Percentiles rank a stretch among this genome's conserved stretches.
These are phyloP conservation scores for Xylariaceae sp. DNA, from an alignment of 2,329 filamentous ascomycete genomes.

Conservation along the genomic window DNA sequence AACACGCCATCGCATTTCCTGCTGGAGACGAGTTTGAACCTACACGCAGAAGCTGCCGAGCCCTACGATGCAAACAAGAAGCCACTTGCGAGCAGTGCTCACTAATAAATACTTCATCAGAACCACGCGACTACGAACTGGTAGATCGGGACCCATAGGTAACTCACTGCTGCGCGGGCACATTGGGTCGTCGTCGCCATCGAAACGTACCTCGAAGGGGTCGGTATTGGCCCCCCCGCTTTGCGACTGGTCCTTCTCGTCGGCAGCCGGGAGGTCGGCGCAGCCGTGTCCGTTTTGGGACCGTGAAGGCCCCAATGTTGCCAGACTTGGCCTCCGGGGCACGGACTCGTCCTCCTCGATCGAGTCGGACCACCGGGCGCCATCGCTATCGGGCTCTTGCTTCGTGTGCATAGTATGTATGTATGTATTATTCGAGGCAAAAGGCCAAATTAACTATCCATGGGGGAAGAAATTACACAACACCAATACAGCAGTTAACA, in stretches of 20 bases:
- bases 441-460: no score
- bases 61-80: slow-evolving; percentile 69
- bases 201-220: slow-evolving; percentile 67
- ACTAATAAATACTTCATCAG: slow-evolving; percentile 29
- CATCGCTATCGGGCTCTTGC: slow-evolving; percentile 4
- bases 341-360: slow-evolving; percentile 4
- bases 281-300: slow-evolving; percentile 25
- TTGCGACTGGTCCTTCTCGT: slow-evolving; percentile 17
- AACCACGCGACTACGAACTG: not conserved
- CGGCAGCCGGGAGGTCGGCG: slow-evolving; percentile 17
- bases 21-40: slow-evolving; percentile 35
- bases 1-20: not conserved
- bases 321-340: slow-evolving; percentile 2
- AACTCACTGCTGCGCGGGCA: slow-evolving; percentile 59
- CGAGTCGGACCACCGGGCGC: not conserved
- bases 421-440: no score
- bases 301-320: slow-evolving; percentile 10
- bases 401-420: slow-evolving; percentile 3
- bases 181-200: slow-evolving; percentile 65
- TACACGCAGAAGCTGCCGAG: slow-evolving; percentile 76
- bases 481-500: no score
- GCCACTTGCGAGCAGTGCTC: slow-evolving; percentile 64
- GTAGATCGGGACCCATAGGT: not conserved
- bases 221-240: slow-evolving; percentile 34
- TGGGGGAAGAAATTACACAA: no score